These are phyloP conservation scores for Ophiostoma sp. DNA, from an alignment of 2,329 filamentous ascomycete genomes.

Conservation along the genomic window DNA sequence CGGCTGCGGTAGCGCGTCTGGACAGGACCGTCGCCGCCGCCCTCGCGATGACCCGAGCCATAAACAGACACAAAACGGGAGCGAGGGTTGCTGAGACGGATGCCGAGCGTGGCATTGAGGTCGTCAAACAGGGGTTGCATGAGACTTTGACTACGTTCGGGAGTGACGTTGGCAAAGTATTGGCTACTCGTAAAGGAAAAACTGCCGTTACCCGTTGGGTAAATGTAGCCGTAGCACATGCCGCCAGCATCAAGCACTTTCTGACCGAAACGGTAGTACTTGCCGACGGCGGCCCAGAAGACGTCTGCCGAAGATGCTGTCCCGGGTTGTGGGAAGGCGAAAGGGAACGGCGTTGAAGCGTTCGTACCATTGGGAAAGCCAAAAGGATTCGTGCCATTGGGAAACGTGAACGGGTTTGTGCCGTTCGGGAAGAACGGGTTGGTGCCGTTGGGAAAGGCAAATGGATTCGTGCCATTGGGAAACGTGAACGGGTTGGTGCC, in stretches of 20 bases:
- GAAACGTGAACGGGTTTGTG: neutral
- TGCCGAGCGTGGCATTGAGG: slow-evolving; percentile 36
- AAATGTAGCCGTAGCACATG: slow-evolving; percentile 34
- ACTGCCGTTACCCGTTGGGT: slow-evolving; percentile 32
- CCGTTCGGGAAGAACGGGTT: neutral
- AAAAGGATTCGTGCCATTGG: neutral
- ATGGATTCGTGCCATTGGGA: neutral
- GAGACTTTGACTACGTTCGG: slow-evolving; percentile 34
- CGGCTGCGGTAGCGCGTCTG: slow-evolving; percentile 37
- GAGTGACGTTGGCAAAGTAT: slow-evolving; percentile 36
- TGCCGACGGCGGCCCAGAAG: slow-evolving; percentile 34
- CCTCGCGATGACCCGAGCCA: slow-evolving; percentile 27
- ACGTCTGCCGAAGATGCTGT: slow-evolving; percentile 23
- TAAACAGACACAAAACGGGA: slow-evolving; percentile 25
- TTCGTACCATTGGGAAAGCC: neutral
- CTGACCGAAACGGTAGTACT: slow-evolving; percentile 32
- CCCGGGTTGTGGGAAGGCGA: slow-evolving; percentile 14
- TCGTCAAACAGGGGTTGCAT: slow-evolving; percentile 37
- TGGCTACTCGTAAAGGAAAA: slow-evolving; percentile 32
- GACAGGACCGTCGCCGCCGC: slow-evolving; percentile 28
- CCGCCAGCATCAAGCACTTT: slow-evolving; percentile 32
- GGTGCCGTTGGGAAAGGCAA: neutral
- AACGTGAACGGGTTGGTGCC: neutral
- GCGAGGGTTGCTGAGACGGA: slow-evolving; percentile 30
- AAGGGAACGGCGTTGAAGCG: neutral